Conservation (phyloP, 1,139 yeast species). For the Saccharomycopsis phalli region DNA sequence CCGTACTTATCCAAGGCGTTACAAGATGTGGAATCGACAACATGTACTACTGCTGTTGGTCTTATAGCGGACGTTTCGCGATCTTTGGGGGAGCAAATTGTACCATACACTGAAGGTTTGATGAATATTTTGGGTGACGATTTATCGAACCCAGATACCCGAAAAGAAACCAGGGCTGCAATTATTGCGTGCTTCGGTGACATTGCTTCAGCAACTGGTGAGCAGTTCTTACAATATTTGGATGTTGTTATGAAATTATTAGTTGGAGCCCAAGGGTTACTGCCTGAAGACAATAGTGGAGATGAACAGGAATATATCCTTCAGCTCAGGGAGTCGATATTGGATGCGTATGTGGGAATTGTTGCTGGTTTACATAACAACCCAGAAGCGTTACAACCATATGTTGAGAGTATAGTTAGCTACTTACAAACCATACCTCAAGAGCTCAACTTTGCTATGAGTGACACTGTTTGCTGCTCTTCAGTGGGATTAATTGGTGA, state of each 20-base stretch:
- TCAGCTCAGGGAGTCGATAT: constrained; percentile 70
- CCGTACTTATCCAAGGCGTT: constrained; percentile 77
- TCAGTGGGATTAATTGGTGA: constrained; percentile 91
- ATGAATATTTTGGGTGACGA: constrained; percentile 75
- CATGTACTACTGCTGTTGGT: constrained; percentile 86
- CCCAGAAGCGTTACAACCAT: constrained; percentile 60
- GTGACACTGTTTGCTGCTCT: constrained; percentile 63
- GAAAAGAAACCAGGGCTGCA: constrained; percentile 76
- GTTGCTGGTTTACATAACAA: constrained; percentile 73
- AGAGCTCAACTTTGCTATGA: constrained; percentile 50
- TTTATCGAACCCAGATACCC: constrained; percentile 56
- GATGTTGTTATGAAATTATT: constrained; percentile 64
- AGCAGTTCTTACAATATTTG: constrained; percentile 64
- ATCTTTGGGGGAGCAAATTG: constrained; percentile 66
- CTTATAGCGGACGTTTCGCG: constrained; percentile 96
- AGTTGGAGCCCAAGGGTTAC: constrained; percentile 35
- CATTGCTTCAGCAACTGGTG: constrained; percentile 81
- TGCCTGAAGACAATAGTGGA: constrained; percentile 47
- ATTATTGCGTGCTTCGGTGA: constrained; percentile 96
- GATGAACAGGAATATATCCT: constrained; percentile 75
- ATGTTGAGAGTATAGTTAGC: constrained; percentile 59
- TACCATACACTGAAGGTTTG: constrained; percentile 67
- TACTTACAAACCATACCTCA: constrained; percentile 53
- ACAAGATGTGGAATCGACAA: constrained; percentile 72
- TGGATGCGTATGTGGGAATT: constrained; percentile 93